These are phyloP conservation scores for Scutellaria galericulata DNA, from an alignment of 257 asterid genomes.

Conservation along the genomic window DNA sequence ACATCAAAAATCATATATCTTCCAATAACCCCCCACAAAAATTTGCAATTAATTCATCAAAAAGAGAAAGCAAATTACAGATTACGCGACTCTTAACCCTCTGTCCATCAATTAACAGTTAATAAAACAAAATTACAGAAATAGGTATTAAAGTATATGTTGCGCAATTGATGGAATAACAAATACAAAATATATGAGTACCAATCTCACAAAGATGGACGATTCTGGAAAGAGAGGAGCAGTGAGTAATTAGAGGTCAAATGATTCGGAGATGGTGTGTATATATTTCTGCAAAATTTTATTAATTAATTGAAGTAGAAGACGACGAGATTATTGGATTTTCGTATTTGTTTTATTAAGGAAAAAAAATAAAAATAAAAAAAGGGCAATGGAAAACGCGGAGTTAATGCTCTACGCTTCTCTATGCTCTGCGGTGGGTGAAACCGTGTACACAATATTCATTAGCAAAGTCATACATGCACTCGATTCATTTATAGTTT, in stretches of 20 bases:
- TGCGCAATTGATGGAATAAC: neutral
- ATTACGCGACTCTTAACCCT: slow-evolving; percentile 23
- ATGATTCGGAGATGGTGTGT: slow-evolving; percentile 32
- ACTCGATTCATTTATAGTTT: too few species aligned
- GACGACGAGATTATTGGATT: slow-evolving; percentile 15
- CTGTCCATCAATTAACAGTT: slow-evolving; percentile 15
- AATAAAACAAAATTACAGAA: neutral
- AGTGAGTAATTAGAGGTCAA: slow-evolving; percentile 49
- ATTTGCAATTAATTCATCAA: neutral
- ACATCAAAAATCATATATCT: slow-evolving; percentile 23
- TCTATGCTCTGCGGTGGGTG: neutral
- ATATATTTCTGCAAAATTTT: slow-evolving; percentile 14
- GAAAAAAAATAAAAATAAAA: neutral
- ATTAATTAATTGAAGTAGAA: neutral
- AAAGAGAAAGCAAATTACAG: slow-evolving; percentile 22
- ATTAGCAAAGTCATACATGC: too few species aligned
- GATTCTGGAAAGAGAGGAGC: slow-evolving; percentile 43
- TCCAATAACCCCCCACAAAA: slow-evolving; percentile 24
- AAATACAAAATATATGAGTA: neutral
- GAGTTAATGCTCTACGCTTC: slow-evolving; percentile 27
- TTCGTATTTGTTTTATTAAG: slow-evolving; percentile 10
- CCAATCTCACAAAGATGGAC: slow-evolving; percentile 39
- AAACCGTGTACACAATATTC: too few species aligned
- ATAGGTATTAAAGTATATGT: neutral
- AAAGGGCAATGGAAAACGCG: slow-evolving; percentile 23